A percentile compares a stretch with the other conserved stretches of the same genome.
Evolutionary conservation across 2,329 filamentous ascomycete species (phyloP).

Genomic region (Colletotrichum acutatum): DNA sequence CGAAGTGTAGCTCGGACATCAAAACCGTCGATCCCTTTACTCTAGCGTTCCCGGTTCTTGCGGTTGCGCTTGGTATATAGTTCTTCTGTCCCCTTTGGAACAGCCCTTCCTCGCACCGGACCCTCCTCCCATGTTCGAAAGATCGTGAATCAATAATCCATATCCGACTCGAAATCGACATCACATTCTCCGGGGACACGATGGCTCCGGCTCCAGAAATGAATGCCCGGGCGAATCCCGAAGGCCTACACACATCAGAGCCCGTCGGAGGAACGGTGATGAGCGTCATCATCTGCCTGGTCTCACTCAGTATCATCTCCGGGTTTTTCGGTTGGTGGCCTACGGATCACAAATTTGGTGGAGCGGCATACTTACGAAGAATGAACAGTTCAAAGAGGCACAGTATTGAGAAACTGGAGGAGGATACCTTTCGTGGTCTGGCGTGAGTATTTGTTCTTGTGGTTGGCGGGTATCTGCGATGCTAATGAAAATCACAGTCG

Average conservation of each 20-base stretch:
- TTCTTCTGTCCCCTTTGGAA: constrained; percentile 16
- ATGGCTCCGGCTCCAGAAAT: constrained; percentile 28
- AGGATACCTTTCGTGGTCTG: constrained; percentile 55
- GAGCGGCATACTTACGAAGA: constrained; percentile 18
- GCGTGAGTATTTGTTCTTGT: constrained; percentile 45
- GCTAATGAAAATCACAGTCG: constrained; percentile 53
- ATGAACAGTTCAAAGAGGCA: constrained; percentile 48
- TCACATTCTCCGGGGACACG: neutral
- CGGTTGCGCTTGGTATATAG: constrained; percentile 28
- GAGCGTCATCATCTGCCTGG: constrained; percentile 48
- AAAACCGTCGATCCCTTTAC: constrained; percentile 21
- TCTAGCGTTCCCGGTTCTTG: constrained; percentile 15
- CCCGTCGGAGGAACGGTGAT: constrained; percentile 48
- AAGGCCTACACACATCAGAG: constrained; percentile 36
- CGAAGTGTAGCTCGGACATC: constrained; percentile 30
- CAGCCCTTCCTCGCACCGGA: neutral
- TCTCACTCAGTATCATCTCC: constrained; percentile 48
- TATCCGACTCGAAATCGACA: neutral
- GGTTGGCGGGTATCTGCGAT: neutral
- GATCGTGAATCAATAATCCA: constrained; percentile 19
- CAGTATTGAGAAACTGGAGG: constrained; percentile 51
- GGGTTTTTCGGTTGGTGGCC: constrained; percentile 48
- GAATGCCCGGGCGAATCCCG: constrained; percentile 1
- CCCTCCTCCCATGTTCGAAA: constrained; percentile 1
- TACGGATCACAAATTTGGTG: neutral